phyloP scores from a whole-genome alignment of 2,329 filamentous ascomycete species.

The Phialocephala sp. region DNA sequence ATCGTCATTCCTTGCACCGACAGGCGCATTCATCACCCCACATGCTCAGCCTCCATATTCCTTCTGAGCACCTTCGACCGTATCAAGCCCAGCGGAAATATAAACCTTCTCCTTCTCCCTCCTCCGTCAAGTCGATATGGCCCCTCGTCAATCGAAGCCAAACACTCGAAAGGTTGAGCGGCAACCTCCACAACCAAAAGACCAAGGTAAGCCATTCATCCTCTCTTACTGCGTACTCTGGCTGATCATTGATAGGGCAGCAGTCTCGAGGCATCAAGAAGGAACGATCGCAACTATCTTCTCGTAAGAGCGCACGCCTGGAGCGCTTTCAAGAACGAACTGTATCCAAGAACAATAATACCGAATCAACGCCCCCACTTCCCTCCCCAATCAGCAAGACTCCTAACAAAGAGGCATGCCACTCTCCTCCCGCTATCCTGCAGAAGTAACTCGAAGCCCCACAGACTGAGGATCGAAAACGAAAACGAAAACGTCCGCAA shows the following conservation, averaged over 20 bases:
- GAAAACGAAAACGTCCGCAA: conserved; percentile 13
- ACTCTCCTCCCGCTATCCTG: conserved; percentile 24
- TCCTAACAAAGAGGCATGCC: conserved; percentile 26
- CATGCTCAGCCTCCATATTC: no score
- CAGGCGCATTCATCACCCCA: no score
- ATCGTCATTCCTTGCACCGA: no score
- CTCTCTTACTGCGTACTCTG: conserved; percentile 23
- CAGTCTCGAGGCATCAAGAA: conserved; percentile 36
- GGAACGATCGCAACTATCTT: conserved; percentile 8
- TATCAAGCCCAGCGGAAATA: conserved; percentile 25
- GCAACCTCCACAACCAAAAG: conserved; percentile 33
- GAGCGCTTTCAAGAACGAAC: conserved; percentile 15
- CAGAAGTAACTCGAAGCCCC: conserved; percentile 29
- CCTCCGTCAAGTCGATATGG: conserved; percentile 33
- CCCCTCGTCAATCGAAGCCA: conserved; percentile 34
- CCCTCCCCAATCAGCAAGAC: conserved; percentile 28
- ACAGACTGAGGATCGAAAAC: conserved; percentile 20
- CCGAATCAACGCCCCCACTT: conserved; percentile 23
- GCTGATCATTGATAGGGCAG: conserved; percentile 34
- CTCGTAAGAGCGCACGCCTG: conserved; percentile 23
- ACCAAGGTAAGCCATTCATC: conserved; percentile 29
- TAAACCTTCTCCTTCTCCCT: conserved; percentile 29
- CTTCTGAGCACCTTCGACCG: conserved; percentile 14
- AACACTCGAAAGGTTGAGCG: conserved; percentile 32
- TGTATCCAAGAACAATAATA: neutral